Conservation (phyloP, 2,329 filamentous ascomycete genomes). For the Zymoseptoria crescenta region DNA sequence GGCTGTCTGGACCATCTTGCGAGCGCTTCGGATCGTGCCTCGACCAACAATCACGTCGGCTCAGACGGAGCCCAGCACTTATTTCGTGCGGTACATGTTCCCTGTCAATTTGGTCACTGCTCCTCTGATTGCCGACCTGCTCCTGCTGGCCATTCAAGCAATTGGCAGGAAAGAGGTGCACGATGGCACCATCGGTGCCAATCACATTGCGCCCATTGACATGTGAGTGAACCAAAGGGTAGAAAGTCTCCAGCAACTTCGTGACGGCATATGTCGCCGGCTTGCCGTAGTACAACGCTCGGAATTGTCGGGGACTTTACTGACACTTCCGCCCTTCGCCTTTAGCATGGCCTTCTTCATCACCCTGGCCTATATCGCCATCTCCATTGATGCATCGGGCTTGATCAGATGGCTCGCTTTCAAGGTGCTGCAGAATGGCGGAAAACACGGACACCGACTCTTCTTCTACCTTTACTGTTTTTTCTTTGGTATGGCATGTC, state of each 20-base stretch:
- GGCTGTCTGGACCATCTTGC: slow-evolving; percentile 38
- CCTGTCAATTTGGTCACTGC: slow-evolving; percentile 65
- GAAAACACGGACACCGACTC: slow-evolving; percentile 57
- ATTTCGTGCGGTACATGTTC: slow-evolving; percentile 35
- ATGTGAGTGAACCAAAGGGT: slow-evolving; percentile 33
- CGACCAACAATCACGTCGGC: slow-evolving; percentile 29
- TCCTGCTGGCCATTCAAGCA: slow-evolving; percentile 60
- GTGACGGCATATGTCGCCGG: too few relatives aligned
- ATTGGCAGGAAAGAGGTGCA: slow-evolving; percentile 60
- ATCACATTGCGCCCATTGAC: slow-evolving; percentile 61
- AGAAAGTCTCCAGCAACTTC: too few relatives aligned
- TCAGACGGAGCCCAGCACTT: too few relatives aligned
- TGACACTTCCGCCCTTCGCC: too few relatives aligned
- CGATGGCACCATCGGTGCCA: slow-evolving; percentile 59
- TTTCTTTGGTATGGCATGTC: slow-evolving; percentile 59
- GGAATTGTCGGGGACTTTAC: too few relatives aligned
- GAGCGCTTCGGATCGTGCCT: slow-evolving; percentile 46
- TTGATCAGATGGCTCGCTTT: slow-evolving; percentile 64
- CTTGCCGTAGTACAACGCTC: too few relatives aligned
- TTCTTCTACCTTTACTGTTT: slow-evolving; percentile 68
- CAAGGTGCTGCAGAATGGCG: slow-evolving; percentile 60
- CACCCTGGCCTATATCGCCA: slow-evolving; percentile 63
- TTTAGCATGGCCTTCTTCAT: slow-evolving; percentile 61
- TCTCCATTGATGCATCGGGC: slow-evolving; percentile 68
- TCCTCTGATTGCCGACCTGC: slow-evolving; percentile 62